phyloP scores from a whole-genome alignment of 441 rosid species.

The Raphanus hybrid region DNA sequence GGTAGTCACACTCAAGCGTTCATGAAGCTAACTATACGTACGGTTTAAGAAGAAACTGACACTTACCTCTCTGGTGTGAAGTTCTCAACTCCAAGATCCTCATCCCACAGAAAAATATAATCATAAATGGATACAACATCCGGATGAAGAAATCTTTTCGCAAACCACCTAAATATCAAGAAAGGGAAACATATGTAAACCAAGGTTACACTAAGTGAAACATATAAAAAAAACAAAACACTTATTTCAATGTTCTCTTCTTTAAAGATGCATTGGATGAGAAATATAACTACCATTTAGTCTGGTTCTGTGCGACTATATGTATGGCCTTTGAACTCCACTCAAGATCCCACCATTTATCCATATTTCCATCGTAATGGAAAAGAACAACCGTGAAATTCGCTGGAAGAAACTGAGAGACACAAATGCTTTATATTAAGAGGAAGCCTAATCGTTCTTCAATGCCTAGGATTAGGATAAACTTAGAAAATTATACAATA shows the following conservation, averaged over 20 bases:
- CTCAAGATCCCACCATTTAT: constrained; percentile 79
- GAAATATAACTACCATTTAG: constrained; percentile 67
- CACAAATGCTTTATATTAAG: constrained; percentile 44
- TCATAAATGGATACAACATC: constrained; percentile 82
- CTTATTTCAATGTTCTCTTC: background rate
- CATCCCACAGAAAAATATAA: constrained; percentile 97
- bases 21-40: background rate
- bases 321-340: constrained; percentile 85
- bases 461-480: constrained; percentile 17
- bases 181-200: background rate
- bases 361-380: constrained; percentile 88
- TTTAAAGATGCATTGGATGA: background rate
- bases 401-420: constrained; percentile 84
- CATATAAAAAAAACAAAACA: background rate
- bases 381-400: constrained; percentile 86
- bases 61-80: constrained; percentile 75
- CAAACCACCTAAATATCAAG: constrained; percentile 84
- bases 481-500: constrained; percentile 38
- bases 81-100: constrained; percentile 86
- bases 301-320: constrained; percentile 90
- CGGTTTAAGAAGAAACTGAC: background rate
- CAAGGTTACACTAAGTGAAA: background rate
- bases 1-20: constrained; percentile 33
- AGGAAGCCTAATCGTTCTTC: constrained; percentile 7
- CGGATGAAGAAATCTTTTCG: constrained; percentile 96